A percentile compares a stretch with the other conserved stretches of the same genome.
These are phyloP conservation scores for Ustilago trichophora DNA, from an alignment of 1,284 basidiomycete genomes.

Conservation along the genomic window DNA sequence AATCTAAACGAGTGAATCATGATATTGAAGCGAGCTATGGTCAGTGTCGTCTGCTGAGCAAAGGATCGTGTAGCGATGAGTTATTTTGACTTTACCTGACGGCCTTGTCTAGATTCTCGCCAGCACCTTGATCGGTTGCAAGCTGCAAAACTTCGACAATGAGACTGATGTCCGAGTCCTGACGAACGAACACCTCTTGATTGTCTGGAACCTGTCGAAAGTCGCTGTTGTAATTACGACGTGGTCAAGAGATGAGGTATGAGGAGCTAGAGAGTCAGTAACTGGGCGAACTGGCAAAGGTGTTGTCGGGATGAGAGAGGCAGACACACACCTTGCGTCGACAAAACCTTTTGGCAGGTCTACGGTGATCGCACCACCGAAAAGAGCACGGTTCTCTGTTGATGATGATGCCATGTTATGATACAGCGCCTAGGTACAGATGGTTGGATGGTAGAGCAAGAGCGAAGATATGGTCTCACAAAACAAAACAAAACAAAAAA, in stretches of 20 bases:
- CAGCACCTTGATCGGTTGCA: slow-evolving; percentile 73
- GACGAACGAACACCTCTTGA: slow-evolving; percentile 90
- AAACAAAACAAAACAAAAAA: no score
- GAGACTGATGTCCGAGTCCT: slow-evolving; percentile 77
- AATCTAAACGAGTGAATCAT: no score
- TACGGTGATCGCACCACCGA: slow-evolving; percentile 80
- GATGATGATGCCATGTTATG: no score
- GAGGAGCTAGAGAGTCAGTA: no score
- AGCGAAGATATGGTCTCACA: no score
- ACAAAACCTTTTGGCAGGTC: slow-evolving; percentile 73
- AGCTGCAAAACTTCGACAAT: slow-evolving; percentile 85
- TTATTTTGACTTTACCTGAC: slow-evolving; percentile 50
- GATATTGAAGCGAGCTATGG: no score
- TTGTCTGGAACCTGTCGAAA: slow-evolving; percentile 94
- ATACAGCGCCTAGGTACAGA: no score
- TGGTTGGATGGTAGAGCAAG: no score
- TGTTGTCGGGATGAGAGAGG: not conserved
- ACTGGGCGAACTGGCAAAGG: no score
- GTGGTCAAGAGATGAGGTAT: no score
- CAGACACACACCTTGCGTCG: slow-evolving; percentile 81
- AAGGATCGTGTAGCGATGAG: not conserved
- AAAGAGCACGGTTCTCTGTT: slow-evolving; percentile 59
- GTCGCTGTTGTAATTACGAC: no score
- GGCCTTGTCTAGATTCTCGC: slow-evolving; percentile 68
- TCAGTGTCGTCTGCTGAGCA: slow-evolving; percentile 71